Evolutionary conservation across 129 eudicot genomes (phyloP).

Genomic region (Pittosporum tobira): DNA sequence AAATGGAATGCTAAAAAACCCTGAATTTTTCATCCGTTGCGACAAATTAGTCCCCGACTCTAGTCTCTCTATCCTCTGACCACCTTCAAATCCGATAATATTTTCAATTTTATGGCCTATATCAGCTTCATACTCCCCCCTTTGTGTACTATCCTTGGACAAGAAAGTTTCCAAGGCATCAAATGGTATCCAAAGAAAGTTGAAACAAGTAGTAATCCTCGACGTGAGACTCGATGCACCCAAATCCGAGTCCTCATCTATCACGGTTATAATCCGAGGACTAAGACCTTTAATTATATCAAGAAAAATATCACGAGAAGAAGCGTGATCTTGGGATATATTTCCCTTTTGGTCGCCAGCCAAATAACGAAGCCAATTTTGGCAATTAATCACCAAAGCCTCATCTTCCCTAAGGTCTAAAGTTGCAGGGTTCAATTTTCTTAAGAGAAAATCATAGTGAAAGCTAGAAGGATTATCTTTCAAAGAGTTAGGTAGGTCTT

Average conservation of each 20-base stretch:
- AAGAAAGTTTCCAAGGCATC: slow-evolving; percentile 79
- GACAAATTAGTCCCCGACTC: slow-evolving; percentile 49
- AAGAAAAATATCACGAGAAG: slow-evolving; percentile 43
- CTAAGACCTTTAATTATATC: slow-evolving; percentile 36
- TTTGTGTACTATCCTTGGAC: slow-evolving; percentile 62
- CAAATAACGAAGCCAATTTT: slow-evolving; percentile 69
- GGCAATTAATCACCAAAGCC: slow-evolving; percentile 57
- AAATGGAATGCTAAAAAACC: slow-evolving; percentile 48
- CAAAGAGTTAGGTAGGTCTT: slow-evolving; percentile 21
- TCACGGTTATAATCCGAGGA: slow-evolving; percentile 49
- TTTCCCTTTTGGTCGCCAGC: slow-evolving; percentile 23
- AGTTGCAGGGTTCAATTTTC: slow-evolving; percentile 28
- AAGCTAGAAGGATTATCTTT: slow-evolving; percentile 21
- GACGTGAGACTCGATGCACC: slow-evolving; percentile 41
- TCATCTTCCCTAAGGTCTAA: slow-evolving; percentile 48
- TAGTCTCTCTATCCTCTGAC: slow-evolving; percentile 57
- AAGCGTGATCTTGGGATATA: slow-evolving; percentile 1
- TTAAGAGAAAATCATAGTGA: slow-evolving; percentile 35
- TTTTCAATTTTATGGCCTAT: slow-evolving; percentile 72
- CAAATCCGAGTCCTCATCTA: slow-evolving; percentile 66
- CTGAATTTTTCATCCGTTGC: slow-evolving; percentile 44
- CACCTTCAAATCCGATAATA: slow-evolving; percentile 55
- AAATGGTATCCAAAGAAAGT: slow-evolving; percentile 77
- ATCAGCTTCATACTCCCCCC: slow-evolving; percentile 62
- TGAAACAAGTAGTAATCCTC: slow-evolving; percentile 59